Percentiles rank a stretch among this genome's conserved stretches.
Evolutionary conservation across 2,329 filamentous ascomycete genomes (phyloP).

Genomic region (Fusarium sp.): DNA sequence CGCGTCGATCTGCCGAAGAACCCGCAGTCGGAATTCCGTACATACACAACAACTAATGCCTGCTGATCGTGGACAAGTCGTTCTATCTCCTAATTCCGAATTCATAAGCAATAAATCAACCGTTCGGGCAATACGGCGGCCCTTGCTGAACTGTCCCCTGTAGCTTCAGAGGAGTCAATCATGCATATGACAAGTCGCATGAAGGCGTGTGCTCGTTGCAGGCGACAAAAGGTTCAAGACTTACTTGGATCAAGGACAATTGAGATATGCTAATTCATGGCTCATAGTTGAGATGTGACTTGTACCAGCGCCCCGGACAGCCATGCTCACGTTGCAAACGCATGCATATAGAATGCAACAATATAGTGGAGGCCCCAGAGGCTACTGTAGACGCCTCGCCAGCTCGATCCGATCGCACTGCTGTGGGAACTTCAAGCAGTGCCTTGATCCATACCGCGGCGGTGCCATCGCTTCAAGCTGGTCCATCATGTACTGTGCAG

Average conservation of each 20-base stretch:
- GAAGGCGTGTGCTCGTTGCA: conserved; percentile 1
- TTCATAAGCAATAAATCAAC: neutral
- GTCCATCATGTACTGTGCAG: neutral
- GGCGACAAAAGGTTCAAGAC: neutral
- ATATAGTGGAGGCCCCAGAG: neutral
- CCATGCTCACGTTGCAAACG: conserved; percentile 4
- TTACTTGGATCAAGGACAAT: neutral
- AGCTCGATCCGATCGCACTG: neutral
- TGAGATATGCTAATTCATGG: neutral
- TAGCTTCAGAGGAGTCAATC: neutral
- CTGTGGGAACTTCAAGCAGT: neutral
- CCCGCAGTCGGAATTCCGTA: neutral
- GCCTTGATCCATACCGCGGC: neutral
- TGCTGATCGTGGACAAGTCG: neutral
- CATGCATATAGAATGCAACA: neutral
- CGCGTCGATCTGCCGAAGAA: neutral
- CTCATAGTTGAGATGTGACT: neutral
- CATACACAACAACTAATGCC: neutral
- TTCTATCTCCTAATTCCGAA: neutral
- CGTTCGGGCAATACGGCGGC: neutral
- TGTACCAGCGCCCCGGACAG: neutral
- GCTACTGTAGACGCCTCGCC: neutral
- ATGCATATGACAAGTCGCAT: neutral
- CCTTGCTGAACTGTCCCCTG: neutral
- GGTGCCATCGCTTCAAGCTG: neutral